These are phyloP conservation scores for Ustilago tritici DNA, from an alignment of 1,284 basidiomycete species.

Conservation along the genomic window DNA sequence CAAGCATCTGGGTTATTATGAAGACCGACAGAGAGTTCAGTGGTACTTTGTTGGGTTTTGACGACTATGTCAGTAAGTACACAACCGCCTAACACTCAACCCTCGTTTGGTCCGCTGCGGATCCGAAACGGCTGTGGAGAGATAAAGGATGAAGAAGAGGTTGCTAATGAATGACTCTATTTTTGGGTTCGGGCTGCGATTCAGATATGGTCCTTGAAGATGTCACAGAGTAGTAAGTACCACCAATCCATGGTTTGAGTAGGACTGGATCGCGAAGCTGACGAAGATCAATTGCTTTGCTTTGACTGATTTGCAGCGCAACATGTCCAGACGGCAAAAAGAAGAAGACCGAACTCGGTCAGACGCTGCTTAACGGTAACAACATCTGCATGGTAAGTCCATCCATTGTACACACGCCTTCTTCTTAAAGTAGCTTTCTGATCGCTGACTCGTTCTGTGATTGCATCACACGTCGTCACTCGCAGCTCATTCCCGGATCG, in stretches of 20 bases:
- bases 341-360: conserved; percentile 83
- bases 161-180: neutral
- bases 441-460: neutral
- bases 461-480: neutral
- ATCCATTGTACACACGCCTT: neutral
- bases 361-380: conserved; percentile 95
- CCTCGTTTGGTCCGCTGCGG: neutral
- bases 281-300: neutral
- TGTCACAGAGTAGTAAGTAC: conserved; percentile 89
- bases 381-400: conserved; percentile 92
- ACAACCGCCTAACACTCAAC: neutral
- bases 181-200: neutral
- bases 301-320: conserved; percentile 75
- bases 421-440: neutral
- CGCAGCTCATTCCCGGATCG: conserved; percentile 53
- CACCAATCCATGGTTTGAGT: too few relatives aligned
- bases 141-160: neutral
- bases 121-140: neutral
- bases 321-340: conserved; percentile 83
- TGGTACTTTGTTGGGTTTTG: conserved; percentile 94
- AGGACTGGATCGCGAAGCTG: neutral
- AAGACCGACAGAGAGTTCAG: conserved; percentile 73
- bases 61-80: conserved; percentile 98
- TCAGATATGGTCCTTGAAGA: conserved; percentile 98
- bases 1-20: conserved; percentile 70